Evolutionary conservation across 495 filamentous ascomycete species (phyloP), one percentile per base, ranked within the genome.

Genomic region (Hypoxylon fragiforme): DNA sequence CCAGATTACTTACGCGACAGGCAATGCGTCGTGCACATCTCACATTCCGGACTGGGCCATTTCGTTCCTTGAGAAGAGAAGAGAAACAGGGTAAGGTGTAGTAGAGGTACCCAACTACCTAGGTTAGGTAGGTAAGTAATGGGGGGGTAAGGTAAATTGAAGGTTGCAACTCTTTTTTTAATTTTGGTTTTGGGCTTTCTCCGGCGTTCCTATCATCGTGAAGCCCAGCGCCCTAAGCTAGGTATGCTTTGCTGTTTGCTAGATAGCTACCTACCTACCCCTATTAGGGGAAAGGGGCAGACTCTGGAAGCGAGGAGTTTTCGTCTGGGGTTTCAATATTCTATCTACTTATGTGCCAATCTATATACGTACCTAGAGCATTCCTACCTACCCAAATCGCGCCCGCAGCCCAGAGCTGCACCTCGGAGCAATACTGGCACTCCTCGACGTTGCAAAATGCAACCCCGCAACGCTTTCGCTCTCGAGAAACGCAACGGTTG

Each of bases 21-120:
- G 34, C 35, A 48, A 15, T 42, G 21, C 19, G 45, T 60, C 21
- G 40, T n/a, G n/a, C 50, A 60, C 50, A 46, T 34, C 15, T 15
- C 44, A 45, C 45, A 54, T 50, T 54, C 57, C 45, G 53, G 57
- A 60, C 21, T 60, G 35, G 40, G 57, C 57, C 14, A 50, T 50
- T 28, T 8, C 28, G 30, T 15, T 8, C 5, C 3, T 40, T 12
- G 21, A 45, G 28, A 12, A 15, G 16, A 28, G 24, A n/a, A n/a
- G n/a, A n/a, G n/a, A n/a, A n/a, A n/a, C n/a, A n/a, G n/a, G n/a
- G n/a, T n/a, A n/a, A n/a, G n/a, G n/a, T n/a, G n/a, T n/a, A n/a
- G n/a, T n/a, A n/a, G n/a, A n/a, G n/a, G n/a, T n/a, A n/a, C n/a
- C n/a, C n/a, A n/a, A n/a, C n/a, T n/a, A n/a, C n/a, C n/a, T n/a